These are phyloP conservation scores for Didymella keratinophila DNA, from an alignment of 2,329 filamentous ascomycete species.

Conservation along the genomic window DNA sequence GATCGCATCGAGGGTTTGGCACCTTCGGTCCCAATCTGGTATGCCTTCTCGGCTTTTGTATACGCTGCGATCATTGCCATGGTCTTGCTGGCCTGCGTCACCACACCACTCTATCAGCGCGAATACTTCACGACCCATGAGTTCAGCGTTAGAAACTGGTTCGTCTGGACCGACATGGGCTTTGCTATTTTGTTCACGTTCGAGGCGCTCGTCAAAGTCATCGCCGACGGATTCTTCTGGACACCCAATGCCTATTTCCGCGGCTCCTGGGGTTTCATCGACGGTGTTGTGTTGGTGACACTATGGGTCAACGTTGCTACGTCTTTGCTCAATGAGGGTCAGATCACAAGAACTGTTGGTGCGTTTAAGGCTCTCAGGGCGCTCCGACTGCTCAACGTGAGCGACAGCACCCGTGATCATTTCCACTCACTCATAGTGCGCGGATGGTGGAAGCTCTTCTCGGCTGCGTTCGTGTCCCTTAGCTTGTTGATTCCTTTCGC, in stretches of 20 bases:
- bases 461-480: conserved; percentile 90
- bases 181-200: conserved; percentile 87
- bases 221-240: conserved; percentile 95
- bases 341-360: conserved; percentile 87
- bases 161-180: conserved; percentile 89
- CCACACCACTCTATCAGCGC: conserved; percentile 92
- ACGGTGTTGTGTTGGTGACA: conserved; percentile 87
- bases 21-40: conserved; percentile 90
- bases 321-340: conserved; percentile 79
- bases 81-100: conserved; percentile 95
- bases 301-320: conserved; percentile 95
- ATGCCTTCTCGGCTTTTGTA: conserved; percentile 89
- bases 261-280: conserved; percentile 96
- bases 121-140: conserved; percentile 74
- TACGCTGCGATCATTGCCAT: conserved; percentile 95
- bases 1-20: conserved; percentile 89
- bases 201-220: conserved; percentile 88
- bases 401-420: conserved; percentile 92
- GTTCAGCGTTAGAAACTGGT: conserved; percentile 80
- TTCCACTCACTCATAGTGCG: conserved; percentile 97
- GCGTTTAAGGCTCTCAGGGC: conserved; percentile 97
- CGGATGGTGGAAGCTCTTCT: conserved; percentile 92
- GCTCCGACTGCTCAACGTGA: conserved; percentile 89
- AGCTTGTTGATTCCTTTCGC: conserved; percentile 95
- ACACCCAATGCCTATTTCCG: conserved; percentile 97